Percentiles rank a stretch among this genome's conserved stretches.
These are phyloP conservation scores for Colletotrichum cordylinicola DNA, from an alignment of 2,329 filamentous ascomycete species.

Conservation along the genomic window DNA sequence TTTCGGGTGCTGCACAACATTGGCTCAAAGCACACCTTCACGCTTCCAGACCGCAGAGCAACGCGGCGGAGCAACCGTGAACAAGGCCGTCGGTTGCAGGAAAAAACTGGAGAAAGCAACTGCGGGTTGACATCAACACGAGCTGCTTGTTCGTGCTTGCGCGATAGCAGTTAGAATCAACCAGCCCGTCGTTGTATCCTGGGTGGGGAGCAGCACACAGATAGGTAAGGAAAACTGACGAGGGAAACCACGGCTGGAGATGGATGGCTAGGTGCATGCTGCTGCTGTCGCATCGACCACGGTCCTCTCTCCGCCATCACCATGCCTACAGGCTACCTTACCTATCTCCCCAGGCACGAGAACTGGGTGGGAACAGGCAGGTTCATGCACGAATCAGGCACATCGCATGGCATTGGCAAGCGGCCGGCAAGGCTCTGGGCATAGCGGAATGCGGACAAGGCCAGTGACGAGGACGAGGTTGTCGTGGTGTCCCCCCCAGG, in stretches of 20 bases:
- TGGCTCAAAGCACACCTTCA: conserved; percentile 15
- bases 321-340: no score
- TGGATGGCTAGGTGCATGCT: conserved; percentile 21
- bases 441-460: neutral
- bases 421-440: neutral
- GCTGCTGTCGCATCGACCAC: conserved; percentile 12
- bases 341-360: neutral
- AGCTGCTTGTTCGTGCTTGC: conserved; percentile 5
- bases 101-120: conserved; percentile 14
- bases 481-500: neutral
- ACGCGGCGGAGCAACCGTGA: conserved; percentile 9
- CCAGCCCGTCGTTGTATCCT: neutral
- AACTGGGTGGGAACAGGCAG: neutral
- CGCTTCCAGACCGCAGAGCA: conserved; percentile 11
- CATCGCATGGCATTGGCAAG: neutral
- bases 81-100: conserved; percentile 11
- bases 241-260: conserved; percentile 1
- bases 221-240: neutral
- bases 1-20: conserved; percentile 32
- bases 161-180: neutral
- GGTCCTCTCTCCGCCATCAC: conserved; percentile 1
- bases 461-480: neutral
- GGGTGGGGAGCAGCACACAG: neutral
- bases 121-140: conserved; percentile 22
- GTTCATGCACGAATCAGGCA: conserved; percentile 19